phyloP scores from a whole-genome alignment of 2,329 filamentous ascomycete species.

The Arthrobotrys conoides region DNA sequence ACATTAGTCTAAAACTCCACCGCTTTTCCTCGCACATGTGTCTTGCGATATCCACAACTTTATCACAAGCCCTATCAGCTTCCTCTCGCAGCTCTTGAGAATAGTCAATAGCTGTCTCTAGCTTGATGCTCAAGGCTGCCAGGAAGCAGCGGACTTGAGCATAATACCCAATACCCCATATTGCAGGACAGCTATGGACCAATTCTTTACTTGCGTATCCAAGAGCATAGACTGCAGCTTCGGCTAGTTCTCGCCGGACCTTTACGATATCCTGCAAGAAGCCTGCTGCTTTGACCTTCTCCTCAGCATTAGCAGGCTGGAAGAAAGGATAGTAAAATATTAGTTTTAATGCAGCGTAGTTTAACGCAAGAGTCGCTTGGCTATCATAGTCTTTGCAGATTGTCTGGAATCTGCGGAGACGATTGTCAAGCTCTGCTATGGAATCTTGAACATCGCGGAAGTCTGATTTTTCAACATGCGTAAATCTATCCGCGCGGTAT shows the following conservation, averaged over 20 bases:
- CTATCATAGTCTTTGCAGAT: constrained; percentile 50
- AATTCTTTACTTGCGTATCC: constrained; percentile 62
- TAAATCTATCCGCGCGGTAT: constrained; percentile 62
- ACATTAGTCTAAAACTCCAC: constrained; percentile 63
- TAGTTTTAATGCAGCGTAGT: constrained; percentile 60
- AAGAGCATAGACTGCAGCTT: constrained; percentile 59
- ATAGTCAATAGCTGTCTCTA: constrained; percentile 61
- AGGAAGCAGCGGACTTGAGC: constrained; percentile 62
- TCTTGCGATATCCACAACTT: constrained; percentile 61
- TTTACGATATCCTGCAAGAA: constrained; percentile 60
- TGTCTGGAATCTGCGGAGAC: constrained; percentile 45
- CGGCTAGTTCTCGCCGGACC: constrained; percentile 53
- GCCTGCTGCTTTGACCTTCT: constrained; percentile 53
- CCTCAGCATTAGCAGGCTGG: constrained; percentile 50
- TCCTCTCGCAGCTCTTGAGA: constrained; percentile 54
- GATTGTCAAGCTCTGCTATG: constrained; percentile 51
- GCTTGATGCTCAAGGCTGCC: constrained; percentile 62
- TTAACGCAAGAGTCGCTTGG: constrained; percentile 61
- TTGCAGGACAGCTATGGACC: constrained; percentile 62
- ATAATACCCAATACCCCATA: constrained; percentile 63
- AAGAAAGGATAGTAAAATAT: constrained; percentile 63
- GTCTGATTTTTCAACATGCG: constrained; percentile 52
- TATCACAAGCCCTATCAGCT: constrained; percentile 58
- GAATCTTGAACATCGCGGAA: constrained; percentile 61
- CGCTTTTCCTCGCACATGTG: constrained; percentile 62